phyloP scores from a whole-genome alignment of 345 rosid species.

The Salix dunnii region DNA sequence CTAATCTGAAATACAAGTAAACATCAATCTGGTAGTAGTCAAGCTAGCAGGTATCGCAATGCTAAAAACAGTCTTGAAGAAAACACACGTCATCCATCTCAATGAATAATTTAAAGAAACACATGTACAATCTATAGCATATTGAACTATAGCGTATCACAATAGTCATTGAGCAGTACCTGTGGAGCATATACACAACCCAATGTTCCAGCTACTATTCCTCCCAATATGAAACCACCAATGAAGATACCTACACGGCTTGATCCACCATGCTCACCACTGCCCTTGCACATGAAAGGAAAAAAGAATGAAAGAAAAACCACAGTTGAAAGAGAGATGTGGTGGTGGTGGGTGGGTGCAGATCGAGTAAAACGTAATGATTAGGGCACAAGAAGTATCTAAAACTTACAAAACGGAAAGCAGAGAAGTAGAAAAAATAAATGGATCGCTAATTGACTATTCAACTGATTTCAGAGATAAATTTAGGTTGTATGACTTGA shows the following conservation, averaged over 20 bases:
- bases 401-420: not conserved
- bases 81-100: not conserved
- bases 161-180: constrained; percentile 23
- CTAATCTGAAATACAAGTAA: constrained; percentile 27
- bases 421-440: not conserved
- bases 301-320: not conserved
- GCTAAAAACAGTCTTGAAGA: not conserved
- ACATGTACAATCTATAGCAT: not conserved
- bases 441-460: not conserved
- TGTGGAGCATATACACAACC: constrained; percentile 49
- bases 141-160: not conserved
- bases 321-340: not conserved
- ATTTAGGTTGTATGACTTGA: not conserved
- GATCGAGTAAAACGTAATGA: not conserved
- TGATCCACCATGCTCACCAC: constrained; percentile 29
- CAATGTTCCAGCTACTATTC: constrained; percentile 41
- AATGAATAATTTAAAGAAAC: not conserved
- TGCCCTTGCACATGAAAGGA: constrained; percentile 4
- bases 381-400: not conserved
- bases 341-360: not conserved
- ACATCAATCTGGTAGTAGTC: not conserved
- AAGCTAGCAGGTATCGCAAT: not conserved
- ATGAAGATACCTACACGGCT: constrained; percentile 39
- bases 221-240: constrained; percentile 49
- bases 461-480: not conserved